Conservation (phyloP, 23 red algal genomes). For the Rhodosorus marinus region DNA sequence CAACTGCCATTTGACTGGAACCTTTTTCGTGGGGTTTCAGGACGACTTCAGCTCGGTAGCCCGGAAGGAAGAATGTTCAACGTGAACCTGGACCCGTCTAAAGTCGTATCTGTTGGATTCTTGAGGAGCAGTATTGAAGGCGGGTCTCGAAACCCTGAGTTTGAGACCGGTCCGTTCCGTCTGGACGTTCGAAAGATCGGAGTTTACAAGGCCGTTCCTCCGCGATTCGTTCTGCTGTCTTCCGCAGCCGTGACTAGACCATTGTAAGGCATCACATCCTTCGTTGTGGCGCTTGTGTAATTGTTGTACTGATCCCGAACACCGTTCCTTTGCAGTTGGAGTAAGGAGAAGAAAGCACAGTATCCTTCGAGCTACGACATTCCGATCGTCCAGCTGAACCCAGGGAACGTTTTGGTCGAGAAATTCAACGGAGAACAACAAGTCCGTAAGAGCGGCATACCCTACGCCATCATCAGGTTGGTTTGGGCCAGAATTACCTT, state of each 20-base stretch:
- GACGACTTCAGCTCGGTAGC: conserved; percentile 2
- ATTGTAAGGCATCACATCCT: no score
- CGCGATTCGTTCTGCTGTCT: conserved; percentile 16
- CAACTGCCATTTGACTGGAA: no score
- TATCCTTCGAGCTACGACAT: conserved; percentile 15
- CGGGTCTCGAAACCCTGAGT: conserved; percentile 3
- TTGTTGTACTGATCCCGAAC: no score
- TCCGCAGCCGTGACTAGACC: conserved; percentile 42
- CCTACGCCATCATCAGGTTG: conserved; percentile 33
- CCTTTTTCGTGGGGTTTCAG: background rate
- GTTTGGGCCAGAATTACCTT: no score
- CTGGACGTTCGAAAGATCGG: conserved; percentile 10
- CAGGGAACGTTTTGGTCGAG: conserved; percentile 13
- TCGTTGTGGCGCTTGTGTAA: no score
- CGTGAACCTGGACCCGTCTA: conserved; percentile 11
- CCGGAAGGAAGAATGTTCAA: background rate
- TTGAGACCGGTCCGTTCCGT: conserved; percentile 7
- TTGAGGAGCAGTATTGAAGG: no score
- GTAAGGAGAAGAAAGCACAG: background rate
- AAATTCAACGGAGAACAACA: conserved; percentile 26
- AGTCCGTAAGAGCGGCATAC: conserved; percentile 10
- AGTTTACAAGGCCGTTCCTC: conserved; percentile 9
- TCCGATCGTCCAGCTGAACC: conserved; percentile 49
- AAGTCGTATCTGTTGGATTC: no score
- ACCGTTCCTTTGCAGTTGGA: no score